phyloP scores from a whole-genome alignment of 352 stramenopile genomes.

The Phytophthora aleatoria region DNA sequence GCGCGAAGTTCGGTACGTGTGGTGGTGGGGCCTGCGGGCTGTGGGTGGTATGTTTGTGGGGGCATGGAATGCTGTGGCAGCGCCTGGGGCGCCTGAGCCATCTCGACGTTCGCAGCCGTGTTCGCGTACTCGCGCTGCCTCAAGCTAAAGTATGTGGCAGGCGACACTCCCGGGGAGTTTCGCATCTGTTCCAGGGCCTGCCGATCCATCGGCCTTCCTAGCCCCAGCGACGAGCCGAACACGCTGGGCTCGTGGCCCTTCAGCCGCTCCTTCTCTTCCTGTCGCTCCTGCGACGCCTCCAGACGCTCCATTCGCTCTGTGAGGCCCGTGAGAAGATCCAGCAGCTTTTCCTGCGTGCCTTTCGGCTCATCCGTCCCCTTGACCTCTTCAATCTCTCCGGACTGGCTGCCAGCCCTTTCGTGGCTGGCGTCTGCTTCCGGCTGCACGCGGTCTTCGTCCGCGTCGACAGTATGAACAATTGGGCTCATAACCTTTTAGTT shows the following conservation, averaged over 20 bases:
- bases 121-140: not conserved
- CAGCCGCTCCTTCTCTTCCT: not conserved
- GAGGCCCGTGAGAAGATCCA: slow-evolving; percentile 2
- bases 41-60: not conserved
- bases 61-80: not conserved
- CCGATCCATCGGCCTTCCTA: not conserved
- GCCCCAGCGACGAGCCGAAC: not conserved
- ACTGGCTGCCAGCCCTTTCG: not conserved
- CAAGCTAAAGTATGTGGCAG: not conserved
- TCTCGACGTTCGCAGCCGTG: not conserved
- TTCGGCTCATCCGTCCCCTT: not conserved
- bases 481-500: not conserved
- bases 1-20: not conserved
- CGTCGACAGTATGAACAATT: not conserved
- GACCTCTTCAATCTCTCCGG: not conserved
- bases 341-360: not conserved
- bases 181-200: not conserved
- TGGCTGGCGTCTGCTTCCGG: not conserved
- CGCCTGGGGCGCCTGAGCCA: not conserved
- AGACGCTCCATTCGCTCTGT: not conserved
- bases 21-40: not conserved
- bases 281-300: slow-evolving; percentile 2
- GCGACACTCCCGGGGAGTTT: not conserved
- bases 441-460: not conserved
- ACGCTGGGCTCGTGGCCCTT: not conserved